Conservation (phyloP, 257 asterid genomes). For the Nicotiana attenuata region DNA sequence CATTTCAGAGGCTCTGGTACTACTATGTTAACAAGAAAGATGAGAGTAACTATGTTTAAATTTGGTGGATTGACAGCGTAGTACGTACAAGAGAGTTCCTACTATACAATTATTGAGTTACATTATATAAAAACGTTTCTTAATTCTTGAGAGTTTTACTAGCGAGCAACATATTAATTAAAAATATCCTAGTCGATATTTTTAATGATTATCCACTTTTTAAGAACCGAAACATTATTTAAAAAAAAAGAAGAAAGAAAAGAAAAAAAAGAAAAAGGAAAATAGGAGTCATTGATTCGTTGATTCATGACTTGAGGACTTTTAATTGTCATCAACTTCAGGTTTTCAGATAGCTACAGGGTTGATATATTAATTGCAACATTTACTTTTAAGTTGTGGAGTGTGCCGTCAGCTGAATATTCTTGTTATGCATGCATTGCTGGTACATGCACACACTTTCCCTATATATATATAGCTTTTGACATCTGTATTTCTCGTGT, state of each 20-base stretch:
- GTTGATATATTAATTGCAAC: not conserved
- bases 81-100: not conserved
- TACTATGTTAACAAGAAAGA: not conserved
- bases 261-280: not conserved
- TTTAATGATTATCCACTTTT: too few species aligned
- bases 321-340: not conserved
- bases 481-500: conserved; percentile 14
- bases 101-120: not conserved
- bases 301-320: not conserved
- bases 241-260: not conserved
- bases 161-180: not conserved
- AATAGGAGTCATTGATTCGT: not conserved
- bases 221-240: not conserved
- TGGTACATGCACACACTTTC: not conserved
- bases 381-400: not conserved
- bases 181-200: not conserved
- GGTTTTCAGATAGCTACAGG: not conserved
- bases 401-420: not conserved
- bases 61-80: not conserved
- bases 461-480: not conserved
- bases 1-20: not conserved
- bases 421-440: not conserved
- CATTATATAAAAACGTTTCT: not conserved
- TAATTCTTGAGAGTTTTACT: not conserved
- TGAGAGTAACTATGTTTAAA: not conserved